These are phyloP conservation scores for Apiospora malaysiana DNA, from an alignment of 2,329 filamentous ascomycete genomes.

Conservation along the genomic window DNA sequence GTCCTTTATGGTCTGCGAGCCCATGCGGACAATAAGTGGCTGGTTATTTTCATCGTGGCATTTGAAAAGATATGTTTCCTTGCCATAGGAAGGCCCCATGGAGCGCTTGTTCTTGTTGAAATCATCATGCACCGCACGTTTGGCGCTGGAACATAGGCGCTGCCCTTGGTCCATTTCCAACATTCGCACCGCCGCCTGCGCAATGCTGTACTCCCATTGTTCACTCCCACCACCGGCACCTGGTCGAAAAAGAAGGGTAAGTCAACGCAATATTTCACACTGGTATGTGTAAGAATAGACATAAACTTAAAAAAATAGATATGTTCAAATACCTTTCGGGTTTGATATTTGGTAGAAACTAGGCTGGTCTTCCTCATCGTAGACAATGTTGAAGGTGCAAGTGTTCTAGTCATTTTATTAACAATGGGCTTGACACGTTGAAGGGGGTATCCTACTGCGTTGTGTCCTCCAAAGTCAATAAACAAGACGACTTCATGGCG, in stretches of 20 bases:
- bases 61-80: background rate
- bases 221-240: constrained; percentile 26
- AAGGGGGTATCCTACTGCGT: constrained; percentile 22
- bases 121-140: background rate
- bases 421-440: background rate
- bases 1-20: background rate
- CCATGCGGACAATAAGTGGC: background rate
- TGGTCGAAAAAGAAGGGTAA: background rate
- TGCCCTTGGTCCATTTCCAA: background rate
- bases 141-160: background rate
- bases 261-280: background rate
- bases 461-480: constrained; percentile 29
- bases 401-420: constrained; percentile 20
- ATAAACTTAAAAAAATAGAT: background rate
- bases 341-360: constrained; percentile 25
- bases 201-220: constrained; percentile 25
- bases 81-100: background rate
- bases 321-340: constrained; percentile 22
- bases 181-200: constrained; percentile 2
- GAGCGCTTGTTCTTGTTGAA: background rate
- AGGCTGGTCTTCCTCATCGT: constrained; percentile 20
- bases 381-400: constrained; percentile 26
- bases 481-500: constrained; percentile 25
- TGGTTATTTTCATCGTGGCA: background rate
- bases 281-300: no score